These are phyloP conservation scores for Gastrolobium villosum DNA, from an alignment of 306 rosid species.

Conservation along the genomic window DNA sequence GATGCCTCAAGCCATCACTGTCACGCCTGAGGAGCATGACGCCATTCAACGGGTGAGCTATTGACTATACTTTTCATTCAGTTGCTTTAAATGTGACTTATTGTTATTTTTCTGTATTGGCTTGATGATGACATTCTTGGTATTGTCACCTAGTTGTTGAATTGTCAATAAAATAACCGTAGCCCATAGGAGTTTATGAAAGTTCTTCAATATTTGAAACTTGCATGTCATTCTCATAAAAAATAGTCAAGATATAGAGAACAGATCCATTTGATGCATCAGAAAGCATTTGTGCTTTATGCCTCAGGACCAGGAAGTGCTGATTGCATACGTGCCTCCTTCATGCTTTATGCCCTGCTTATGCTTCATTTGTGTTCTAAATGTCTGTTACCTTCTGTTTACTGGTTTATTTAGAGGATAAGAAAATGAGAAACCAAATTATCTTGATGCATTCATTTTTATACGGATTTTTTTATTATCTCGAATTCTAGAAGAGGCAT, in stretches of 20 bases:
- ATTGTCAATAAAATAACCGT: neutral
- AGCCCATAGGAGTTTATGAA: neutral
- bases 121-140: conserved; percentile 19
- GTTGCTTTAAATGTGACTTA: conserved; percentile 5
- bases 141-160: neutral
- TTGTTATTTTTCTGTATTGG: conserved; percentile 5
- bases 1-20: conserved; percentile 67
- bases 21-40: conserved; percentile 85
- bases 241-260: neutral
- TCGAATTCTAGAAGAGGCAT: neutral
- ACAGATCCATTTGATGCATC: conserved; percentile 28
- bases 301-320: neutral
- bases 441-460: neutral
- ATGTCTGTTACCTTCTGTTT: conserved; percentile 1
- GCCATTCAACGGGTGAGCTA: conserved; percentile 89
- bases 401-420: neutral
- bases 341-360: conserved; percentile 11
- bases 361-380: conserved; percentile 9
- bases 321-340: conserved; percentile 8
- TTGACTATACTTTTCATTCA: conserved; percentile 11
- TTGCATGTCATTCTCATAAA: conserved; percentile 20
- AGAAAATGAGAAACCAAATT: conserved; percentile 7
- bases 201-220: conserved; percentile 27
- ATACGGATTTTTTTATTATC: neutral
- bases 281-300: neutral